Base-by-base conservation (phyloP, 1,139 yeast species). In the Blastobotrys aristatus region DNA sequence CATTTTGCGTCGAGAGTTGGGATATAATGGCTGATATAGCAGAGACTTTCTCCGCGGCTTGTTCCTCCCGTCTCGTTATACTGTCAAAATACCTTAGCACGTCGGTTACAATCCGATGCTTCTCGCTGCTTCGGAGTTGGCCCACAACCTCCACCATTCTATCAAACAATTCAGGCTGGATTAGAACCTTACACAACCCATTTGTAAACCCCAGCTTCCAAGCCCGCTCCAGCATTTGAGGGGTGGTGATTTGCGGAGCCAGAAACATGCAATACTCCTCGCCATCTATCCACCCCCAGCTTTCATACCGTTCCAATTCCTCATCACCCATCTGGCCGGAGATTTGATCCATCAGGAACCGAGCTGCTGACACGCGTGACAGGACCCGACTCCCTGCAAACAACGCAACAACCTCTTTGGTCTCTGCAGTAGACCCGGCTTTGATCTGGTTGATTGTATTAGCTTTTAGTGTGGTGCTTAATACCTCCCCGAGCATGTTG, bases 361-460 rank as follows among this genome's bases (percentile, higher is more conserved):
- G 32, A 2, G 55, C 58, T 34, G 41, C 33, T 2, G 56, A 39
- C n/a, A 56, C n/a, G 8, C 49, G 34, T 13, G 50, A 35, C 13
- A 50, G 40, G 1, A 56, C 41, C 33, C 49, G 46, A 39, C 60
- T 55, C 1, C 60, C 60, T 17, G 44, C 50, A 26, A 49, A 50
- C 26, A 51, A 30, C 13, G 47, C 37, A 2, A 45, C 20, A 16
- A 54, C 24, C 30, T 53, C 50, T 21, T 43, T 43, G 29, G 14
- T 43, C 34, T 7, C 34, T 16, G 39, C 14, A 2, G 24, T 18
- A 2, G 24, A 3, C 3, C 6, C 8, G 3, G 14, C n/a, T 20
- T 18, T 4, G 24, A 4, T 34, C 16, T 34, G n/a, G 5, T 4
- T 4, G 4, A 32, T 18, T 4, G 84, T 92, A 1, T 98, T 97